Percentiles rank a stretch among this genome's conserved stretches.
Conservation (phyloP, 1,139 yeast species). For the Blastobotrys persicus region DNA sequence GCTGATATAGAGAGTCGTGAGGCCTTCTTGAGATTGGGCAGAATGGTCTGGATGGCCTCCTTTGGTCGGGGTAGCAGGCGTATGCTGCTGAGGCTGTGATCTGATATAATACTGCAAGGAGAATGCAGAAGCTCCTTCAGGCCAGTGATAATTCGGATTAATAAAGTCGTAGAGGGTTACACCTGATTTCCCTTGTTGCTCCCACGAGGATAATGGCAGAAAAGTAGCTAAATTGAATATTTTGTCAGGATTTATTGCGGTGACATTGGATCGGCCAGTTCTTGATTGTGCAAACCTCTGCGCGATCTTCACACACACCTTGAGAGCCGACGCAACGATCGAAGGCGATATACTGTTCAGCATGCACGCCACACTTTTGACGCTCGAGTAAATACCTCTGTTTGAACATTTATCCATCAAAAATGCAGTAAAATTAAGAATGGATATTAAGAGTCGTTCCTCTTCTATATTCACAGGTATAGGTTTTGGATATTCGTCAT, state of each 20-base stretch:
- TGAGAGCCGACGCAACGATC: conserved; percentile 61
- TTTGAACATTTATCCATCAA: conserved; percentile 70
- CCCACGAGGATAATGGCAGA: conserved; percentile 30
- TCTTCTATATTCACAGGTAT: conserved; percentile 49
- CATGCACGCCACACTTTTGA: conserved; percentile 59
- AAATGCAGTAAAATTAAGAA: conserved; percentile 60
- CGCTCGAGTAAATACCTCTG: conserved; percentile 64
- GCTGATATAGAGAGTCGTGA: conserved; percentile 26
- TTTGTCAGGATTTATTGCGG: conserved; percentile 30
- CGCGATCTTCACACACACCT: conserved; percentile 59
- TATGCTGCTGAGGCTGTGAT: conserved; percentile 2
- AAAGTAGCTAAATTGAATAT: conserved; percentile 33
- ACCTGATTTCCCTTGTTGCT: conserved; percentile 24
- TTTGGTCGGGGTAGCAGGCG: conserved; percentile 13
- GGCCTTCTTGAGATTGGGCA: conserved; percentile 26
- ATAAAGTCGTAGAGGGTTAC: conserved; percentile 30
- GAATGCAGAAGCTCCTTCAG: conserved; percentile 29
- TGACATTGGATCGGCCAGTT: conserved; percentile 44
- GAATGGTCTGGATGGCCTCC: not conserved
- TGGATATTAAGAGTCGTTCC: conserved; percentile 46
- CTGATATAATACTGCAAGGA: conserved; percentile 32
- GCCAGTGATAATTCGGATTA: conserved; percentile 27
- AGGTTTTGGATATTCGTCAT: conserved; percentile 46
- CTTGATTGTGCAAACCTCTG: conserved; percentile 52
- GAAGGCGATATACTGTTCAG: conserved; percentile 59